Evolutionary conservation across 495 filamentous ascomycete species (phyloP).

Genomic region (Penicillium mononematosum): DNA sequence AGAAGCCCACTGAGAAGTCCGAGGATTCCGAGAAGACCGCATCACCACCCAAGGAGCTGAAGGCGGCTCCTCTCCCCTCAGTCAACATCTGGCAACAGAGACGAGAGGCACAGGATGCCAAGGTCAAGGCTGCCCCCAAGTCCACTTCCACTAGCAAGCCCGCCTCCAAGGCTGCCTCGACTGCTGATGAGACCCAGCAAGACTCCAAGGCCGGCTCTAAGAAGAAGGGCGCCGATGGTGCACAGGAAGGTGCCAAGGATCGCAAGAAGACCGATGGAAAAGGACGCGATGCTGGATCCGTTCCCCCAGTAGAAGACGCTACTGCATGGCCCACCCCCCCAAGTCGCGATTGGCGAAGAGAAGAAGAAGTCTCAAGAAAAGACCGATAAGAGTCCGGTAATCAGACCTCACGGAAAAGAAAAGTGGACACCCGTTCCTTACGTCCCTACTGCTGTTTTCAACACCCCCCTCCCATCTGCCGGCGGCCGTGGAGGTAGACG

Average conservation of each 20-base stretch:
- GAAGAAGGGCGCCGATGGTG: slow-evolving; percentile 40
- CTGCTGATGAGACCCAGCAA: slow-evolving; percentile 36
- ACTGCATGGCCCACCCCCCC: slow-evolving; percentile 88
- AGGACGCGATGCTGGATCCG: slow-evolving; percentile 42
- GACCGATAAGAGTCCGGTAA: slow-evolving; percentile 53
- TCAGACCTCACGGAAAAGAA: slow-evolving; percentile 61
- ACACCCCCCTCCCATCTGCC: slow-evolving; percentile 67
- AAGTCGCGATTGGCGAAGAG: slow-evolving; percentile 70
- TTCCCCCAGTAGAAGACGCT: slow-evolving; percentile 66
- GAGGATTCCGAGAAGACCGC: slow-evolving; percentile 50
- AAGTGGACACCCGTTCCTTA: slow-evolving; percentile 72
- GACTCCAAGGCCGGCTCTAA: slow-evolving; percentile 52
- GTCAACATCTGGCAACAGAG: slow-evolving; percentile 87
- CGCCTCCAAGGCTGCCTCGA: slow-evolving; percentile 37
- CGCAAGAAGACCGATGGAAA: slow-evolving; percentile 45
- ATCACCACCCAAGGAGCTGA: slow-evolving; percentile 59
- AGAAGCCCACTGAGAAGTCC: slow-evolving; percentile 31
- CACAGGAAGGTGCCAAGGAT: slow-evolving; percentile 34
- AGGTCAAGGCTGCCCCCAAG: slow-evolving; percentile 53
- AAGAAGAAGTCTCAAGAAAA: slow-evolving; percentile 67
- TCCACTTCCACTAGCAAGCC: slow-evolving; percentile 29
- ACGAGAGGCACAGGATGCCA: slow-evolving; percentile 65
- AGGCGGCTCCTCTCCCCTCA: slow-evolving; percentile 74
- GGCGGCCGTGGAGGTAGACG: slow-evolving; percentile 59
- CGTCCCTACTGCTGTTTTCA: slow-evolving; percentile 76